These are phyloP conservation scores for Centella asiatica DNA, from an alignment of 129 eudicot genomes.

Conservation along the genomic window DNA sequence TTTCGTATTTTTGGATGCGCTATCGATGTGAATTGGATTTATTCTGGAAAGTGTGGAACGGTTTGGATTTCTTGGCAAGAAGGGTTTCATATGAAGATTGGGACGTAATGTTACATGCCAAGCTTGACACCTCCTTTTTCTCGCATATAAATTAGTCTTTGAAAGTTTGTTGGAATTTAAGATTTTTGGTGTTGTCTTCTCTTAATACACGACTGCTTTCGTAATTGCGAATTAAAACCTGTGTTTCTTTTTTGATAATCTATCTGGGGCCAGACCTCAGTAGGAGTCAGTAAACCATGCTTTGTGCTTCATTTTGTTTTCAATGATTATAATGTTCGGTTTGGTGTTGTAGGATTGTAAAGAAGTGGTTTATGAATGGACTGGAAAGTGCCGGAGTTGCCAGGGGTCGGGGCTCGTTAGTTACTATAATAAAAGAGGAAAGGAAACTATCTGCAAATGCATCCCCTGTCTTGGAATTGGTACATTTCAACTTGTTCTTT, in stretches of 20 bases:
- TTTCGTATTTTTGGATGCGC: no score
- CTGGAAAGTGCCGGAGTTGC: slow-evolving; percentile 91
- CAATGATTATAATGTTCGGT: background rate
- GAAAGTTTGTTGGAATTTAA: no score
- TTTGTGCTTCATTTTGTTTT: background rate
- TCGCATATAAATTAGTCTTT: no score
- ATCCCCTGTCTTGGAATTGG: slow-evolving; percentile 95
- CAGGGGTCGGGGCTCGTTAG: slow-evolving; percentile 82
- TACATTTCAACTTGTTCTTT: slow-evolving; percentile 16
- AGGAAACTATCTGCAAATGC: slow-evolving; percentile 72
- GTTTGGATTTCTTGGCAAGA: no score
- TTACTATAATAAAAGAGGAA: slow-evolving; percentile 80
- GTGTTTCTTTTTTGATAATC: background rate
- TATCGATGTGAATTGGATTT: no score
- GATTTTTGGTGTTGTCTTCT: background rate
- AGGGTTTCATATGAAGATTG: no score
- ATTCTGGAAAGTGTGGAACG: no score
- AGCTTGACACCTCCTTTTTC: no score
- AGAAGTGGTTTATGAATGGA: slow-evolving; percentile 82
- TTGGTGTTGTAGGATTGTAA: slow-evolving; percentile 58
- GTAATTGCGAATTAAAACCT: background rate
- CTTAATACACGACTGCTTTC: background rate
- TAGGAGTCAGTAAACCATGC: background rate
- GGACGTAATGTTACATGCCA: no score
- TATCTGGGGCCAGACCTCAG: background rate